Evolutionary conservation across 306 rosid species (phyloP).

Genomic region (Hylodesmum podocarpum): DNA sequence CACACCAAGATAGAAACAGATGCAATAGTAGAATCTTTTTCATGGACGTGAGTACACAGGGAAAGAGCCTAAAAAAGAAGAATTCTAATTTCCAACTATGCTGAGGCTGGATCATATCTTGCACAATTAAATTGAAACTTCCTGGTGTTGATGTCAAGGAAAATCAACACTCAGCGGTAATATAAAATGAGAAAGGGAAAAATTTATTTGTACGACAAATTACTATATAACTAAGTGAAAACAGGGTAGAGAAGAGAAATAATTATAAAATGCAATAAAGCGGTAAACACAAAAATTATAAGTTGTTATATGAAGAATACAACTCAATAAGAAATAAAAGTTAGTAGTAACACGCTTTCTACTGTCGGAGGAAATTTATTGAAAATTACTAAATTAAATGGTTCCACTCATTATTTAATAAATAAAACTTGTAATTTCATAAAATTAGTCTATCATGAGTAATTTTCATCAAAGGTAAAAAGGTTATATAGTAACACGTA

Average conservation of each 20-base stretch:
- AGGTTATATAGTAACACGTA: background rate
- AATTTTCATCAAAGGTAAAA: background rate
- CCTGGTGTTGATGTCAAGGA: background rate
- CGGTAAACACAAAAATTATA: no score
- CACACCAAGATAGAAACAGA: conserved; percentile 26
- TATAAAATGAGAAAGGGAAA: conserved; percentile 14
- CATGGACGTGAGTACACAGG: conserved; percentile 12
- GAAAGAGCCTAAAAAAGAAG: conserved; percentile 17
- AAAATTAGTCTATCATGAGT: background rate
- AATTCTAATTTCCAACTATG: conserved; percentile 16
- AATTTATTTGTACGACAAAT: no score
- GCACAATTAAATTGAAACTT: background rate
- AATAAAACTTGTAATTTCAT: no score
- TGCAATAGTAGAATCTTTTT: conserved; percentile 31
- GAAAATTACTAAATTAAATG: no score
- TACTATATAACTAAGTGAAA: no score
- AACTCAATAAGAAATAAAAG: no score
- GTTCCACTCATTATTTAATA: no score
- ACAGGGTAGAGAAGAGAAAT: no score
- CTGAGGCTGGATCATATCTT: conserved; percentile 15
- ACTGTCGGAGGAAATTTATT: no score
- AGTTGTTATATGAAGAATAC: no score
- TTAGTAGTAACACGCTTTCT: no score
- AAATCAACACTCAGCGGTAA: conserved; percentile 1
- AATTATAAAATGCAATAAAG: no score